phyloP scores from a whole-genome alignment of 2,329 filamentous ascomycete species.

The Nothophaeocryptopus gaeumannii region DNA sequence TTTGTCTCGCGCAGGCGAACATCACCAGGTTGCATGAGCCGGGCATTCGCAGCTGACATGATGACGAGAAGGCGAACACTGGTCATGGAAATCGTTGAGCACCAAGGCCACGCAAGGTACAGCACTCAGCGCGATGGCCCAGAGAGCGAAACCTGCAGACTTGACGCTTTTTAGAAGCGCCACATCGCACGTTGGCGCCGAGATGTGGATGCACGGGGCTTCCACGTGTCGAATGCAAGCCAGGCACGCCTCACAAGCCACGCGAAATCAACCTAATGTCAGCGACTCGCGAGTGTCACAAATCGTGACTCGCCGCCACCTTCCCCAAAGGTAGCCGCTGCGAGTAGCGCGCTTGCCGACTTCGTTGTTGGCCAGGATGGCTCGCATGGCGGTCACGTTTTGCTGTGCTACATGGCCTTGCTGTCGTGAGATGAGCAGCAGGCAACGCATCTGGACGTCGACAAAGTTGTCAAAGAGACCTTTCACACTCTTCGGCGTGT shows the following conservation, averaged over 20 bases:
- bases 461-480: neutral
- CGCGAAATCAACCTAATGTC: slow-evolving; percentile 2
- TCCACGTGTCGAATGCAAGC: slow-evolving; percentile 4
- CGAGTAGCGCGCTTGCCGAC: slow-evolving; percentile 4
- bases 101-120: slow-evolving; percentile 8
- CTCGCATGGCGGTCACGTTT: too few species aligned
- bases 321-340: slow-evolving; percentile 6
- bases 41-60: slow-evolving; percentile 3
- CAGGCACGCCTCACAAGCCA: neutral
- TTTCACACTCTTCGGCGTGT: too few species aligned
- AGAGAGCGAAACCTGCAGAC: slow-evolving; percentile 9
- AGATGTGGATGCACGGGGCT: slow-evolving; percentile 12
- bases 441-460: neutral
- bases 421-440: neutral
- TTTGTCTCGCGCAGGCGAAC: slow-evolving; percentile 2
- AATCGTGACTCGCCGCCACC: neutral
- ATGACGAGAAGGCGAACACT: neutral
- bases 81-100: slow-evolving; percentile 7
- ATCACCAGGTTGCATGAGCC: neutral
- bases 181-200: slow-evolving; percentile 3
- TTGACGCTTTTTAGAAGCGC: slow-evolving; percentile 13
- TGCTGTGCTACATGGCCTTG: neutral
- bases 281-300: neutral
- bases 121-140: slow-evolving; percentile 3
- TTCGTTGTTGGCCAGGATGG: too few species aligned